A percentile compares a stretch with the other conserved stretches of the same genome.
phyloP scores from a whole-genome alignment of 1,139 yeast genomes.

The Chernovozyma sophiae-reginae region DNA sequence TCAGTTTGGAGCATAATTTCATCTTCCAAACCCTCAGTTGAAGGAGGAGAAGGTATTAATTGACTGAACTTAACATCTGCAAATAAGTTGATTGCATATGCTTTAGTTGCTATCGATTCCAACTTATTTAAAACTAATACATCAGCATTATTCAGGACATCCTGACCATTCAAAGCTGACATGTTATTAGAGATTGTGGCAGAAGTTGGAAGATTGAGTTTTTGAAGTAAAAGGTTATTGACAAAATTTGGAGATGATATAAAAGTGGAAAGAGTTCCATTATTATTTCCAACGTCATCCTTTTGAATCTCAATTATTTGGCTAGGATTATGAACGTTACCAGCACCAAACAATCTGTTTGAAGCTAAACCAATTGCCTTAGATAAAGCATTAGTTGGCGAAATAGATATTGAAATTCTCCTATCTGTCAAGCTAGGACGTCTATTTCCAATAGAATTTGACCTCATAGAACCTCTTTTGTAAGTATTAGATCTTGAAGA shows the following conservation, averaged over 20 bases:
- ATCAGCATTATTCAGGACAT: constrained; percentile 20
- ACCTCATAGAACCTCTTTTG: constrained; percentile 31
- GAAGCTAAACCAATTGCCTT: constrained; percentile 88
- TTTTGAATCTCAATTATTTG: constrained; percentile 1
- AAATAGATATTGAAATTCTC: constrained; percentile 63
- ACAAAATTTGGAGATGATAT: constrained; percentile 34
- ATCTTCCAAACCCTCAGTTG: constrained; percentile 42
- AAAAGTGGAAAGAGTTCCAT: constrained; percentile 17
- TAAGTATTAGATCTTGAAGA: constrained; percentile 10
- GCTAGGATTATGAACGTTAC: constrained; percentile 2
- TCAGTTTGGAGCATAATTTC: constrained; percentile 37
- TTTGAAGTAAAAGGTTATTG: constrained; percentile 31
- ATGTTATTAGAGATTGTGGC: constrained; percentile 10
- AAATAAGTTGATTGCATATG: constrained; percentile 81
- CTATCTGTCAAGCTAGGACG: constrained; percentile 54
- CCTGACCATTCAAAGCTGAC: constrained; percentile 2
- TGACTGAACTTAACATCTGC: constrained; percentile 91
- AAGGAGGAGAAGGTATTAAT: constrained; percentile 73
- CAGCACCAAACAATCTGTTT: constrained; percentile 70
- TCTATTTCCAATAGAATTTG: constrained; percentile 32
- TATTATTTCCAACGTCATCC: constrained; percentile 7
- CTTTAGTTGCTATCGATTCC: constrained; percentile 81
- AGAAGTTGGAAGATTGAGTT: constrained; percentile 28
- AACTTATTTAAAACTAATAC: constrained; percentile 45
- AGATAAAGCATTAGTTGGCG: constrained; percentile 85